phyloP scores from a whole-genome alignment of 2,329 filamentous ascomycete species.

The Fusarium piperis region DNA sequence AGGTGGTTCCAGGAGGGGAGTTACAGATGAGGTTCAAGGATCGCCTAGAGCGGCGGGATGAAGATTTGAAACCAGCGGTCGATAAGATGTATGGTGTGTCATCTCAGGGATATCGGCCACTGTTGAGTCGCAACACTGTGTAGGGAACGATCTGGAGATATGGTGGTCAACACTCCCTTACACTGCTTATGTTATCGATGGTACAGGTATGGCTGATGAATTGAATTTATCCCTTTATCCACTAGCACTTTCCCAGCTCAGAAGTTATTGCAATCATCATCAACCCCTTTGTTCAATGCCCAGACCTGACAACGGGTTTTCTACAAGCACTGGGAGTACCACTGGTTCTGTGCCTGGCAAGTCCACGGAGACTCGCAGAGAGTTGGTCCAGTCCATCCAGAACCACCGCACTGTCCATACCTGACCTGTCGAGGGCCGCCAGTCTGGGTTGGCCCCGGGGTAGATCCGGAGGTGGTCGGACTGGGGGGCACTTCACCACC shows the following conservation, averaged over 20 bases:
- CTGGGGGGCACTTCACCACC: slow-evolving; percentile 8
- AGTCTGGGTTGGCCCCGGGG: slow-evolving; percentile 14
- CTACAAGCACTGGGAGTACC: slow-evolving; percentile 28
- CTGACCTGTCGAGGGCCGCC: slow-evolving; percentile 7
- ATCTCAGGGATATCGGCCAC: not conserved
- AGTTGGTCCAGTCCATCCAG: slow-evolving; percentile 22
- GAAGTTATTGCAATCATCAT: too few species aligned
- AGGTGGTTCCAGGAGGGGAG: not conserved
- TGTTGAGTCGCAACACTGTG: not conserved
- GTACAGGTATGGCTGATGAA: too few species aligned
- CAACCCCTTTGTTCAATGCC: too few species aligned
- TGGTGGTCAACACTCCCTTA: too few species aligned
- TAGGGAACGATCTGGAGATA: not conserved
- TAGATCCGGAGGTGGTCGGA: not conserved
- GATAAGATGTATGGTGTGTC: accelerated
- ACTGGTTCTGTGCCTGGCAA: slow-evolving; percentile 29
- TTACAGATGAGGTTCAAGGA: not conserved
- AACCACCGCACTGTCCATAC: slow-evolving; percentile 26
- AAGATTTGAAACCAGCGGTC: not conserved
- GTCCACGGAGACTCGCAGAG: slow-evolving; percentile 15
- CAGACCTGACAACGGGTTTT: too few species aligned
- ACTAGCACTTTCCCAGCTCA: too few species aligned
- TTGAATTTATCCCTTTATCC: too few species aligned
- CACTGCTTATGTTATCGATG: too few species aligned
- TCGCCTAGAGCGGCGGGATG: not conserved